phyloP scores from a whole-genome alignment of 352 stramenopile genomes.

The Globisporangium nagaii region DNA sequence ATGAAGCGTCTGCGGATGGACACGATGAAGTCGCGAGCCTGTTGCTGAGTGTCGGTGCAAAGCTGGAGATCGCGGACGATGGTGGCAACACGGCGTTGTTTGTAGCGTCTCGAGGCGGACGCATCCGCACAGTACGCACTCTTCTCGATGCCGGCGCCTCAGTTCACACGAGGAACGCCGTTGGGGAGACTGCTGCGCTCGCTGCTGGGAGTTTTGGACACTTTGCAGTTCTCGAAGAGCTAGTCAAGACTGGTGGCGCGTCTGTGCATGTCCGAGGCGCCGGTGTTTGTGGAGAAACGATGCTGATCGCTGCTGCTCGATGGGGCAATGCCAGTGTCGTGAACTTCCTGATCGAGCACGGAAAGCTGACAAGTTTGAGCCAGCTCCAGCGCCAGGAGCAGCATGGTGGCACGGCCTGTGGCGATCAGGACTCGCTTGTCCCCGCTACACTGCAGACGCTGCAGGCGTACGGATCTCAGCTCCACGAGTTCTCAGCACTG shows the following conservation, averaged over 20 bases:
- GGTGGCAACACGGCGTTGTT: background rate
- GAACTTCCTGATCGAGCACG: slow-evolving; percentile 12
- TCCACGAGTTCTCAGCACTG: background rate
- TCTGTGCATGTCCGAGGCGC: background rate
- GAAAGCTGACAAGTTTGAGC: background rate
- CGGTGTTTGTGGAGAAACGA: background rate
- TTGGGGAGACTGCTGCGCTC: background rate
- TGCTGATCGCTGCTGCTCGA: slow-evolving; percentile 10
- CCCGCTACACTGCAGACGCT: background rate
- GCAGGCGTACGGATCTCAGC: background rate
- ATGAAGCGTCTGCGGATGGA: background rate
- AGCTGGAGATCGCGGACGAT: background rate
- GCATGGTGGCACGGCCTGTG: background rate
- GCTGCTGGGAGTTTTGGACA: background rate
- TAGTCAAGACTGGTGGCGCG: background rate
- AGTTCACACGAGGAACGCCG: background rate
- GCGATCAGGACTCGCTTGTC: background rate
- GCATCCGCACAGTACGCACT: background rate
- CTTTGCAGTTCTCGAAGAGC: background rate
- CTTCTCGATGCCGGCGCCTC: background rate
- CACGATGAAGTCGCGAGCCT: background rate
- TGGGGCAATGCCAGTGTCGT: slow-evolving; percentile 15
- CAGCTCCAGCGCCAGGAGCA: background rate
- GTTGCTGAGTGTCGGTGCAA: background rate
- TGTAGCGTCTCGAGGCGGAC: background rate